Base-by-base conservation (phyloP, 805 yeast species). In the Saturnispora dispora region DNA sequence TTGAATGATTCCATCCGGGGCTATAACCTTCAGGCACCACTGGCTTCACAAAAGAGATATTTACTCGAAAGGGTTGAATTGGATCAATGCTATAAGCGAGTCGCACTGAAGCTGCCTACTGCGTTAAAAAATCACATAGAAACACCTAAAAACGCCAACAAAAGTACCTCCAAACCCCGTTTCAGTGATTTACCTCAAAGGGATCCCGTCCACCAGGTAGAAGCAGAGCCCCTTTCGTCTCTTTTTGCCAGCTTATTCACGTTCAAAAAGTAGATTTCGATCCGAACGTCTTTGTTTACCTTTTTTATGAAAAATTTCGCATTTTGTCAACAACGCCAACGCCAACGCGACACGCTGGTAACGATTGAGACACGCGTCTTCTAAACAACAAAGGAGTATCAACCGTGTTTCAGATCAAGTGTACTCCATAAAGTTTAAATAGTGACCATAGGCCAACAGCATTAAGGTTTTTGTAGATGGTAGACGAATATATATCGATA, bases 21-120 rank as follows among this genome's bases (percentile, higher is more conserved):
- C 0, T 82, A 81, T 57, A 82, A 82, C 56, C 57, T 82, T 15
- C 85, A 81, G 56, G 85, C 87, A 0, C 87, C 87, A 0, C 55
- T 75, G 46, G 67, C 82, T 0, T 78, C 85, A 0, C 80, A 83
- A 47, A 76, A 74, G 53, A 64, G 78, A n/a, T 82, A 82, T 55
- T 59, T 82, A 13, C 9, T 63, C 1, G 55, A 64, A 2, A 77
- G 73, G 5, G 66, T 62, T 17, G 86, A 81, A 59, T 57, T 78
- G 15, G 60, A 61, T 11, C 52, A 60, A 27, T 71, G 74, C 47
- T 74, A 70, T 53, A 57, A 58, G 5, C 56, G 68, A 11, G 75
- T 71, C 7, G 61, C 66, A 4, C 52, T 54, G 2, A 39, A 45
- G 1, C 28, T 74, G 20, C 53, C 49, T 7, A 54, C 45, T 1